Base-by-base conservation (phyloP, 2,329 filamentous ascomycete species). In the Diaporthe sp. region DNA sequence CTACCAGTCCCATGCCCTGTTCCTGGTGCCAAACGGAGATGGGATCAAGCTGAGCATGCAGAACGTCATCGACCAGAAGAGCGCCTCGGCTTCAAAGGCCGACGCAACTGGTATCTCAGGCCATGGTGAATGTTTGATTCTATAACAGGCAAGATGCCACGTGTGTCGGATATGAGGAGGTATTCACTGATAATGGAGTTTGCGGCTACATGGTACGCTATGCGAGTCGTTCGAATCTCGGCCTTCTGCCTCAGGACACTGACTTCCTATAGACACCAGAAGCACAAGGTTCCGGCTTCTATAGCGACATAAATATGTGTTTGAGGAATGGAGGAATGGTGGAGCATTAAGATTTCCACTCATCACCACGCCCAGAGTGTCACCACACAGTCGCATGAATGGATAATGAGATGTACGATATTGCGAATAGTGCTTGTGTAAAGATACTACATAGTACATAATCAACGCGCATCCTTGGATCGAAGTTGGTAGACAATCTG, bases 371-470 rank as follows among this genome's bases (percentile, higher is more conserved):
- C 13, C 6, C 15, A 44, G 1, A 20, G 5, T 44, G 6, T 8
- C 42, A 44, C 3, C 12, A 20, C 5, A 44, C 13, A 44, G 7
- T 44, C 2, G 42, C 4, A 44, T 44, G 17, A 44, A 44, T 20
- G 1, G 15, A 44, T 44, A 8, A 44, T 44, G 42, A 44, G 4
- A 44, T 44, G 17, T 20, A 0, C 1, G 2, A 44, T 44, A 44
- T 6, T 20, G 17, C 15, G 15, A 44, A 20, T 2, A 20, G 1
- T 20, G 2, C 17, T 44, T 44, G 0, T 44, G 42, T 44, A 5
- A 44, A 17, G 42, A 0, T 44, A 44, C 15, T 44, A 44, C 1
- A 17, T 20, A 44, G 2, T 5, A 0, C 2, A 8, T 20, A 0
- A 44, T 44, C 42, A 44, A 44, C 15, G 7, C 42, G 15, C 15